Percentiles rank a stretch among this genome's conserved stretches.
Evolutionary conservation across 2,329 filamentous ascomycete species (phyloP).

Genomic region (Amauroascus niger): DNA sequence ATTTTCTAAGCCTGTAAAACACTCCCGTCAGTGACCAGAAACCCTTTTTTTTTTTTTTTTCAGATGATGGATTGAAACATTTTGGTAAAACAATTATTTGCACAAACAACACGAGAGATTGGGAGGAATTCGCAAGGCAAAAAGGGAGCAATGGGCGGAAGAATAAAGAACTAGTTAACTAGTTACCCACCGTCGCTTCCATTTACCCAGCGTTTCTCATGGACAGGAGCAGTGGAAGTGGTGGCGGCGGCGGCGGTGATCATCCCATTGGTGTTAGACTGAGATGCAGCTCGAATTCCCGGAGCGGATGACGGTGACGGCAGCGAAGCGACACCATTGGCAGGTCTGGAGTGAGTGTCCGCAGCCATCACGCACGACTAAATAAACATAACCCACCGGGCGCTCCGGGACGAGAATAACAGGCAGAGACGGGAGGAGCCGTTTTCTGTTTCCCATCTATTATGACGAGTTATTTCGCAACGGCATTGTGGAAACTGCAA

Average conservation of each 20-base stretch:
- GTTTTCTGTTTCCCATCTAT: not conserved
- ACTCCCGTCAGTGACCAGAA: not conserved
- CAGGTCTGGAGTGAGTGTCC: constrained; percentile 1
- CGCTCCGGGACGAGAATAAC: not conserved
- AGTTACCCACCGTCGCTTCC: not conserved
- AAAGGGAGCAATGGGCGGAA: not conserved
- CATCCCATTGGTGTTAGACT: constrained; percentile 1
- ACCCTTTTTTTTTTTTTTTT: not conserved
- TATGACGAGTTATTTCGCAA: not conserved
- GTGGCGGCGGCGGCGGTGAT: too few species aligned
- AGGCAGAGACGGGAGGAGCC: not conserved
- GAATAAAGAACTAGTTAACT: too few species aligned
- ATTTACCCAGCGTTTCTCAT: not conserved
- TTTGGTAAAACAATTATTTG: not conserved
- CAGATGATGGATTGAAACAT: not conserved
- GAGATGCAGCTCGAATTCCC: not conserved
- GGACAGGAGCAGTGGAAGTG: not conserved
- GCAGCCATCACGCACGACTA: constrained; percentile 1
- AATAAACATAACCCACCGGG: too few species aligned
- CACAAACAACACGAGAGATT: not conserved
- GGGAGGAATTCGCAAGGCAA: not conserved
- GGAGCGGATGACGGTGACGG: not conserved
- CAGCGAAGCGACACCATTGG: constrained; percentile 3
- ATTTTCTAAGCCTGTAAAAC: not conserved
- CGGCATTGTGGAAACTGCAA: not conserved